Conservation (phyloP, 805 yeast genomes). For the Diddensiella santjacobensis region DNA sequence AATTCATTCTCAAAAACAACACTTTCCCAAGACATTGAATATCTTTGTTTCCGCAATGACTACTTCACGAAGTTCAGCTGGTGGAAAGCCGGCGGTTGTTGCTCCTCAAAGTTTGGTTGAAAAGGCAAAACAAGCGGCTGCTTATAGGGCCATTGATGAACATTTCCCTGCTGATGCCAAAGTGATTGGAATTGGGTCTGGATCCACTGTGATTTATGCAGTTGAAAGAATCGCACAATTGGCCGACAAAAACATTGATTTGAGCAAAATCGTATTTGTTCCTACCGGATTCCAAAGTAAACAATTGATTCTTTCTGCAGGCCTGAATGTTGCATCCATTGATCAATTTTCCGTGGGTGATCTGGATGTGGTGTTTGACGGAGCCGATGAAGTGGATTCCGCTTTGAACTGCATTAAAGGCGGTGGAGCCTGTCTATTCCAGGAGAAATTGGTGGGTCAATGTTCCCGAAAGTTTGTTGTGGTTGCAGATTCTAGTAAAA, state of each 20-base stretch:
- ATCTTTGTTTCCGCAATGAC: neutral
- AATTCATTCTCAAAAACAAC: too few relatives aligned
- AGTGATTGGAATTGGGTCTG: slow-evolving; percentile 92
- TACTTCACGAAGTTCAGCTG: neutral
- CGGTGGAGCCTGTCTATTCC: slow-evolving; percentile 97
- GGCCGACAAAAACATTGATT: slow-evolving; percentile 34
- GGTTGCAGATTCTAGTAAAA: slow-evolving; percentile 91
- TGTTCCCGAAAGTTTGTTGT: slow-evolving; percentile 72
- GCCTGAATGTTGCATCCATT: slow-evolving; percentile 70
- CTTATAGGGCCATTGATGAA: slow-evolving; percentile 88
- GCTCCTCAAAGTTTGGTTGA: slow-evolving; percentile 46
- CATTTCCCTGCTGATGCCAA: slow-evolving; percentile 65
- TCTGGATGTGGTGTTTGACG: slow-evolving; percentile 93
- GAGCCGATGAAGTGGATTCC: slow-evolving; percentile 94
- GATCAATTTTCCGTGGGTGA: slow-evolving; percentile 66
- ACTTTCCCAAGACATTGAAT: neutral
- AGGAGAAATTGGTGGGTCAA: slow-evolving; percentile 89
- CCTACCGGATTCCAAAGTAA: slow-evolving; percentile 97
- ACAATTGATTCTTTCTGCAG: slow-evolving; percentile 77
- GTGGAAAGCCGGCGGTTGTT: neutral
- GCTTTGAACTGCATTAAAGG: slow-evolving; percentile 87
- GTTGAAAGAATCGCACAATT: slow-evolving; percentile 89
- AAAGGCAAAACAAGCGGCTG: slow-evolving; percentile 84
- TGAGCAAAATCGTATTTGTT: slow-evolving; percentile 64
- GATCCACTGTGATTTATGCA: slow-evolving; percentile 94